phyloP scores from a whole-genome alignment of 2,329 filamentous ascomycete species.

The Colletotrichum lentis region DNA sequence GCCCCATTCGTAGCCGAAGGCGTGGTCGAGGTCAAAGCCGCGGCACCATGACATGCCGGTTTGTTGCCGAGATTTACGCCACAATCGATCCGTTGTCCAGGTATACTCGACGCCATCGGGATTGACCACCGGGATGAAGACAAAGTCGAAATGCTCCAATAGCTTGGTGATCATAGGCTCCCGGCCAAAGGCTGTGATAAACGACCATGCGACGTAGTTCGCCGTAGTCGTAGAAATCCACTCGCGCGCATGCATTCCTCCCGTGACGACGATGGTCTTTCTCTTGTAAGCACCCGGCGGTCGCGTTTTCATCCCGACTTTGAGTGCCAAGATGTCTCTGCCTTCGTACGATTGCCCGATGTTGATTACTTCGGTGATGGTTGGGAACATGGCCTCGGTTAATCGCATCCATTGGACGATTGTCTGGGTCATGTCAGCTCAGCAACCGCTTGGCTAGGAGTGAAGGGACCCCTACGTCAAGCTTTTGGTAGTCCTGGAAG shows the following conservation, averaged over 20 bases:
- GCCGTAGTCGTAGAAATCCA: constrained; percentile 96
- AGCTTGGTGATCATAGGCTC: constrained; percentile 75
- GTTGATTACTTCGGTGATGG: constrained; percentile 74
- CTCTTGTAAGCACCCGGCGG: constrained; percentile 52
- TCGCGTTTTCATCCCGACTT: constrained; percentile 67
- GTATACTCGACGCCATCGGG: constrained; percentile 95
- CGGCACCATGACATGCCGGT: constrained; percentile 84
- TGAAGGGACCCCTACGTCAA: constrained; percentile 60
- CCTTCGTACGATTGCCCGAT: constrained; percentile 91
- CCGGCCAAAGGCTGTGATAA: constrained; percentile 85
- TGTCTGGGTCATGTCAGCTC: constrained; percentile 45
- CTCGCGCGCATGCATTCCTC: constrained; percentile 91
- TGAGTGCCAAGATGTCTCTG: constrained; percentile 82
- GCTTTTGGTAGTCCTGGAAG: constrained; percentile 90
- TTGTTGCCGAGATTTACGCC: constrained; percentile 91
- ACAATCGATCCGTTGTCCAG: constrained; percentile 89
- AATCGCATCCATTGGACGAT: constrained; percentile 92
- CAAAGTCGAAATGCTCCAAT: constrained; percentile 83
- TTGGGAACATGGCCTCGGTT: constrained; percentile 87
- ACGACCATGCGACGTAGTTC: constrained; percentile 87
- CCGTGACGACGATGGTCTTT: constrained; percentile 82
- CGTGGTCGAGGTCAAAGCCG: constrained; percentile 88
- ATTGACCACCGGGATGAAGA: constrained; percentile 89
- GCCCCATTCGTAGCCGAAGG: constrained; percentile 82
- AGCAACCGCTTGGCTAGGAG: constrained; percentile 48